Evolutionary conservation across 148 eudicot species (phyloP).

Genomic region (Cornus kousa): DNA sequence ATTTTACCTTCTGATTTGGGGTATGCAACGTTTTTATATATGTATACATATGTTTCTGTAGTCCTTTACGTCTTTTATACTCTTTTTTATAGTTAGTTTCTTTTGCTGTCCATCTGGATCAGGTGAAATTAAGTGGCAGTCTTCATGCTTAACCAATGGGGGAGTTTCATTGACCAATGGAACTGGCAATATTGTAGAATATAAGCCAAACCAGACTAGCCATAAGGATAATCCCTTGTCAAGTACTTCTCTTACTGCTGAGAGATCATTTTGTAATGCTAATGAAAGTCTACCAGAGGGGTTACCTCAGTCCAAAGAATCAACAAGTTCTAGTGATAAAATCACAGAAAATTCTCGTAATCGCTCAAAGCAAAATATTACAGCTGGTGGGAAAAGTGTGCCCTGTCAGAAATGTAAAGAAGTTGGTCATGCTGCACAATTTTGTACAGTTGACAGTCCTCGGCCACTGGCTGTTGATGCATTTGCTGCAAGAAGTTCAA

Average conservation of each 20-base stretch:
- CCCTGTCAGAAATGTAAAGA: conserved; percentile 29
- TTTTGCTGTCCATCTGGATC: conserved; percentile 9
- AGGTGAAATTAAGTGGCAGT: conserved; percentile 64
- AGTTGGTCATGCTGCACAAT: conserved; percentile 19
- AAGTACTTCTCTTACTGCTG: conserved; percentile 31
- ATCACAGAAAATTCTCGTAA: conserved; percentile 29
- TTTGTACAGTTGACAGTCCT: conserved; percentile 26
- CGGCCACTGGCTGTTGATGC: conserved; percentile 35
- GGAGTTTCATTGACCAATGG: conserved; percentile 44
- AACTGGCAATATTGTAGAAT: conserved; percentile 32
- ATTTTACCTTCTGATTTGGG: conserved; percentile 5
- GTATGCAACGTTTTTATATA: not conserved
- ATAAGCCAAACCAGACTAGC: conserved; percentile 31
- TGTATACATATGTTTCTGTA: not conserved
- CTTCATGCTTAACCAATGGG: conserved; percentile 21
- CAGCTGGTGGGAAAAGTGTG: conserved; percentile 20
- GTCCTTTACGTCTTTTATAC: conserved; percentile 8
- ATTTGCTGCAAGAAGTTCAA: conserved; percentile 41
- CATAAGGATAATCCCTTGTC: conserved; percentile 30
- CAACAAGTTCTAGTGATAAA: conserved; percentile 45
- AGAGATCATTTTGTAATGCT: conserved; percentile 25
- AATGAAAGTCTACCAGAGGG: conserved; percentile 40
- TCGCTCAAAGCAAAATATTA: conserved; percentile 29
- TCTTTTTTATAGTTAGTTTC: not conserved
- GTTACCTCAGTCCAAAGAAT: conserved; percentile 23